phyloP scores from a whole-genome alignment of 805 yeast genomes.

The Wickerhamomyces tratensis region DNA sequence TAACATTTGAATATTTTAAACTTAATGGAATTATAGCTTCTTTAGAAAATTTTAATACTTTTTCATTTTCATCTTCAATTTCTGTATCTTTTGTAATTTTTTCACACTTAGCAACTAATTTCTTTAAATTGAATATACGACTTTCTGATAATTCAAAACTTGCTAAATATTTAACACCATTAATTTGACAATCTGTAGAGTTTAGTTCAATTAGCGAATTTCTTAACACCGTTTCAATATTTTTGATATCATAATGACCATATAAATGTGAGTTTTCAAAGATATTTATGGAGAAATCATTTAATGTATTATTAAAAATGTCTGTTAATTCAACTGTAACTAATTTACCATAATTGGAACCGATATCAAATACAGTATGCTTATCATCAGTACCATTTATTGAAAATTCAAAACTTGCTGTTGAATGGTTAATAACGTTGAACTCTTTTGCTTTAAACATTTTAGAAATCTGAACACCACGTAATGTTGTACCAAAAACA shows the following conservation, averaged over 20 bases:
- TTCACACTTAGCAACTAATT: constrained; percentile 37
- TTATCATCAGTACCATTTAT: constrained; percentile 19
- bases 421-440: constrained; percentile 44
- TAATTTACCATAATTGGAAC: constrained; percentile 27
- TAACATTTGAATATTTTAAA: constrained; percentile 28
- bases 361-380: constrained; percentile 35
- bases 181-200: constrained; percentile 24
- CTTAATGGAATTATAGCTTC: constrained; percentile 15
- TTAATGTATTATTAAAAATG: constrained; percentile 13
- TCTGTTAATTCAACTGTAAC: constrained; percentile 28
- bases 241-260: constrained; percentile 13
- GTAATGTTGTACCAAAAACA: constrained; percentile 79
- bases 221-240: constrained; percentile 2
- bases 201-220: constrained; percentile 22
- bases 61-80: constrained; percentile 2
- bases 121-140: constrained; percentile 37
- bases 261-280: constrained; percentile 19
- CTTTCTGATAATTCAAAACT: constrained; percentile 36
- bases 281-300: constrained; percentile 25
- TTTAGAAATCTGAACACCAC: constrained; percentile 69
- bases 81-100: constrained; percentile 3
- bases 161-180: constrained; percentile 27
- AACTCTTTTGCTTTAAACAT: constrained; percentile 58
- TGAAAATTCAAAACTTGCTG: constrained; percentile 35
- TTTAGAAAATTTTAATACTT: neutral